Evolutionary conservation across 345 rosid species (phyloP).

Genomic region (Melastoma malabathricum): DNA sequence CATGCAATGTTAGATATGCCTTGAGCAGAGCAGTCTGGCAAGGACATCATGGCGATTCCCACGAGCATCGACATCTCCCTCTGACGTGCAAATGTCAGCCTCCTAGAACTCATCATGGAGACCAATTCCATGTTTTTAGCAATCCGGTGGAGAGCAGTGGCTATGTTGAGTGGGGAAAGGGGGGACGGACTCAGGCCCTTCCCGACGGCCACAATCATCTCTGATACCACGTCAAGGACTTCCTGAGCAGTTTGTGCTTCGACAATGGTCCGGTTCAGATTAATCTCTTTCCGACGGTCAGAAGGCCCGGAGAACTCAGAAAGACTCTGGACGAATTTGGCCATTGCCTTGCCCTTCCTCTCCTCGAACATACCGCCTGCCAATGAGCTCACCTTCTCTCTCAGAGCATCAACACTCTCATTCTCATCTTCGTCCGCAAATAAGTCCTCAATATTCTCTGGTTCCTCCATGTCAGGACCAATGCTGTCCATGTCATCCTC

Average conservation of each 20-base stretch:
- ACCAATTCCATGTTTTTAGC: constrained; percentile 95
- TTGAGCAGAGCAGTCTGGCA: constrained; percentile 88
- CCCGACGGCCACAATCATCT: constrained; percentile 62
- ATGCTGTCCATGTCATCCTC: too few relatives aligned
- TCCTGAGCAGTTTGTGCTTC: constrained; percentile 78
- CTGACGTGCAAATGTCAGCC: constrained; percentile 65
- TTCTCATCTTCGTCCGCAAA: constrained; percentile 10
- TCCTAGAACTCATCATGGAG: constrained; percentile 51
- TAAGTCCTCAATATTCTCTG: constrained; percentile 13
- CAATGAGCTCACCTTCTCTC: constrained; percentile 35
- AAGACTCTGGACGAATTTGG: constrained; percentile 54
- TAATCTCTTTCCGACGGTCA: constrained; percentile 63
- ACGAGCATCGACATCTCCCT: constrained; percentile 94
- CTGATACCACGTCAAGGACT: constrained; percentile 54
- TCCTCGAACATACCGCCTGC: constrained; percentile 66
- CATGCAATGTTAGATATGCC: constrained; percentile 85
- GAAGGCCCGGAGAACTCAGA: constrained; percentile 68
- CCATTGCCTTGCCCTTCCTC: constrained; percentile 44
- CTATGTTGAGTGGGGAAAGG: constrained; percentile 67
- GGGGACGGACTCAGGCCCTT: constrained; percentile 89
- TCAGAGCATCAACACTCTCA: constrained; percentile 24
- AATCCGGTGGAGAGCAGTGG: constrained; percentile 78
- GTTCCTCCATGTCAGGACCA: constrained; percentile 19
- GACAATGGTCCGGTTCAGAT: constrained; percentile 53
- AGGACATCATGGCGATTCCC: constrained; percentile 64